Base-by-base conservation (phyloP, 139 green algal genomes). In the Chlamydomonas applanata region DNA sequence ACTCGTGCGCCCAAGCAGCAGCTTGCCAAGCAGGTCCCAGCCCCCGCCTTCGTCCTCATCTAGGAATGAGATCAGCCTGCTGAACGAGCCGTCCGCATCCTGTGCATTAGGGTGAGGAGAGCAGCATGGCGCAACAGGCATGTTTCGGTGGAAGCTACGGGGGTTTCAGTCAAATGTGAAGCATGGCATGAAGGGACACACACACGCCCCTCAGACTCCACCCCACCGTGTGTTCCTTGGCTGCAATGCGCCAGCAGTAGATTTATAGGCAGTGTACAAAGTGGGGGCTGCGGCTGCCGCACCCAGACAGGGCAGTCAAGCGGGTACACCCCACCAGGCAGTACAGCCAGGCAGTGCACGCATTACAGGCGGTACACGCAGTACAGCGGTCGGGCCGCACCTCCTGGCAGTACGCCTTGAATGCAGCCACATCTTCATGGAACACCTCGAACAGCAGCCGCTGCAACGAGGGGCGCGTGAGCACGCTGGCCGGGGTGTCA, bases 1-100 rank as follows among this genome's bases (percentile, higher is more conserved):
- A 3, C 29, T 27, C 7, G 36, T 30, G 17, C 33, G 19, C 1
- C 74, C 79, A 7, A 20, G 11, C 49, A 82, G 25, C 45, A 91
- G 52, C 33, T 75, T 36, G 3, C 20, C 16, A 19, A 93, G 46
- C 5, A 93, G 75, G 33, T 87, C 49, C 88, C 88, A 93, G 14
- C 88, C 81, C 0, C 75, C 81, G 0, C 71, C 60, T 0, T 78
- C 70, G 16, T 77, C 80, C 34, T 84, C 69, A 20, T 85, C 78
- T 52, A 93, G 80, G 25, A 93, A 74, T 16, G 60, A 32, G 33
- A 85, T 74, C 16, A 88, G 45, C 3, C 52, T 46, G 32, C 20
- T 46, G 72, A 80, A 91, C 34, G 76, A 66, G 1, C 73, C 62
- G 17, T 82, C 79, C 0, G 83, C 61, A 56, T 80, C 70, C 57